Evolutionary conservation across 208 protist species (phyloP), one percentile per base, ranked within the genome.

Genomic region (Leishmania mexicana): DNA sequence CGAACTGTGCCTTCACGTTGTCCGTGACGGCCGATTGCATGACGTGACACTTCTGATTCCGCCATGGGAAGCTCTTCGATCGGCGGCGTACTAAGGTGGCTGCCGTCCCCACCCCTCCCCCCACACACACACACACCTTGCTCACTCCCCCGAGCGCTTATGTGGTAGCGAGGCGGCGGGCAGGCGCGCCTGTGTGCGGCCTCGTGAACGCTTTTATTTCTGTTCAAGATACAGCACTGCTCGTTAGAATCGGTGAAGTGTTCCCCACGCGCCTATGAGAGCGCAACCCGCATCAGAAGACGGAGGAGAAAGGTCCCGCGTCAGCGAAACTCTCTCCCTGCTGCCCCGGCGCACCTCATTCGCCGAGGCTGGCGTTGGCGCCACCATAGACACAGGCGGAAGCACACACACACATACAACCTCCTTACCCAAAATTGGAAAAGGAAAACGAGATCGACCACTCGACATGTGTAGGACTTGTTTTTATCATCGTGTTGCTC

Each of bases 11-110:
- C 71, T 85, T 47, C 81, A 85, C 71, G 71, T 85, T 28, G n/a
- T 85, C 45, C 81, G 81, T 40, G 81, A 85, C 38, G 81, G 81
- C 0, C 81, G 76, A 11, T 64, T 85, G 67, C 81, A 76, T 6
- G 81, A 85, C 71, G 81, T 85, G 58, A 70, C 45, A 54, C n/a
- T 85, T 45, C 81, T 85, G 1, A 35, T 85, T 10, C 81, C 81
- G 19, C 81, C 81, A 7, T 47, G 54, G 15, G 76, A 85, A 0
- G 76, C 81, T 1, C 70, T 85, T 24, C 81, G 76, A 47, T 81
- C 81, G 11, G 67, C 74, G 3, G 53, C 49, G 11, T 53, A 85
- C 35, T 81, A 28, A 67, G 60, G 24, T 38, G n/a, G 2, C 57
- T 31, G 57, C 57, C 24, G 8, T 24, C 57, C 13, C 49, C 49